Base-by-base conservation (phyloP, 129 eudicot genomes). In the Pulicaria dysenterica region DNA sequence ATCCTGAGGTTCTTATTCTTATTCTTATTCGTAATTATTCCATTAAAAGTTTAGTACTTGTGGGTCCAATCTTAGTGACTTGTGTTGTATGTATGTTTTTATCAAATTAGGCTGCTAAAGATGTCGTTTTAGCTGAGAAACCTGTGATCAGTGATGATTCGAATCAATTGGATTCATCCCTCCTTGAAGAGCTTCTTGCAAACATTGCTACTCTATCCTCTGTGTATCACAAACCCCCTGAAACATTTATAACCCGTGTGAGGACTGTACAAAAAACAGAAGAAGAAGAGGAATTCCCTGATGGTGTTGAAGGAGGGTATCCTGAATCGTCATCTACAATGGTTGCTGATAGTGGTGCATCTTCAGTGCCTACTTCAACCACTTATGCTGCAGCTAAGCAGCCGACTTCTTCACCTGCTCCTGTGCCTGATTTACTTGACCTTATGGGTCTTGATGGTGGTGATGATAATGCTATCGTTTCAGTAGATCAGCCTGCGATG, bases 71-170 rank as follows among this genome's bases (percentile, higher is more conserved):
- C 65, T 41, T 76, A 40, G 46, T 67, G n/a, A 76, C 61, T 47
- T 45, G 14, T 58, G 46, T 55, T 65, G 55, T 9, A 16, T 70
- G 31, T 24, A 24, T 24, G 2, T 24, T 24, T 24, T 24, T 24
- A 24, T 24, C 31, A 38, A 47, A 43, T 31, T 87, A 94, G 98
- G 98, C 98, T 61, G 98, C 98, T 16, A 94, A 94, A 78, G 98
- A 94, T 69, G 95, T 94, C 42, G 97, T 94, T 48, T 79, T 94
- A 73, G 98, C 98, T 42, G 98, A 94, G 78, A 94, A 94, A 87
- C 98, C 98, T 12, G 96, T 94, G 81, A 94, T 94, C 51, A 86
- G 93, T 79, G 98, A 94, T 47, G 96, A 94, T 82, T 94, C 98
- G 2, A 94, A 94, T 78, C 98, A 84, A 62, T 91, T 85, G 10